Evolutionary conservation across 306 rosid species (phyloP), one percentile per base, ranked within the genome.

Genomic region (Lablab purpureus): DNA sequence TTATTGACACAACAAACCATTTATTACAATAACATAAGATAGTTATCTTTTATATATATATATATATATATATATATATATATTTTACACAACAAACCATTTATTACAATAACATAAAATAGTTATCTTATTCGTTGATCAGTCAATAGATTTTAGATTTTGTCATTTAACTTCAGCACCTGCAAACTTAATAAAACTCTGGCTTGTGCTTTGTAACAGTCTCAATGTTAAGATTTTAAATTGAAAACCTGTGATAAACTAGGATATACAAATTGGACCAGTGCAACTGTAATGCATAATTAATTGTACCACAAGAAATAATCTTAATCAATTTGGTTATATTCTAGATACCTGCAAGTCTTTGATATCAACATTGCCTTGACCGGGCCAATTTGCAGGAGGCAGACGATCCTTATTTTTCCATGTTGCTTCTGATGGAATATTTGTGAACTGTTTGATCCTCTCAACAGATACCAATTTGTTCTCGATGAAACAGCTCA

Each of bases 391-490:
- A 80, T 83, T 90, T 32, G 87, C 41, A 80, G 98, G 98, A 86
- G 94, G 93, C 63, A 74, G 25, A 11, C 81, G 88, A 73, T 93
- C 96, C 73, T 86, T 49, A 30, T 90, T 72, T 54, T 80, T 68
- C 99, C 99, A 95, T 41, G 73, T 67, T 46, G 99, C 87, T 85
- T 95, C 99, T 0, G 99, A 85, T 71, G 94, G 97, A 71, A 93
- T 95, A 27, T 67, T 79, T 9, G 91, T 88, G 75, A 93, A 95
- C 73, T 95, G 99, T 40, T 85, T 92, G 56, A 95, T 81, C 85
- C 99, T 88, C 89, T 95, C 99, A 54, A 95, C 97, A n/a, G 99
- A 95, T 8, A 95, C 99, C 99, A 95, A 83, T 84, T 85, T 88
- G 85, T 95, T 95, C 84, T 95, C 99, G 9, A 95, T 85, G 74